Base-by-base conservation (phyloP, 768 basidiomycete genomes). In the Boletus vermiculosoides region DNA sequence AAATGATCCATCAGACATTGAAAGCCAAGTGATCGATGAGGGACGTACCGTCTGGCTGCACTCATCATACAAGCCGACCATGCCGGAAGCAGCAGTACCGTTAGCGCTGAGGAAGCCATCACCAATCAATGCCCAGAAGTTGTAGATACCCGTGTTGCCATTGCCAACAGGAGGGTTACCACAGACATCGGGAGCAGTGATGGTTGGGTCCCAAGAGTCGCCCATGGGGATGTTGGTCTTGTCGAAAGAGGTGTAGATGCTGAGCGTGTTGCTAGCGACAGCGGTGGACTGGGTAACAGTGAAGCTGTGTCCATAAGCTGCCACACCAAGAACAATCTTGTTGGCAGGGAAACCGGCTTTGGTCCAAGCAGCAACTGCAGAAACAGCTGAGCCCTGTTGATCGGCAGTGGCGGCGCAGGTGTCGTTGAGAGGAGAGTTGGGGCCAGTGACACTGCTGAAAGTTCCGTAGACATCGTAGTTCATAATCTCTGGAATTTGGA, bases 371-470 rank as follows among this genome's bases (percentile, higher is more conserved):
- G 76, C 68, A 44, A 98, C 80, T 5, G 90, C 86, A 8, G 86
- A 85, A 23, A 79, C 77, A 11, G 90, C 94, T 49, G 92, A 95
- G 5, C 93, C 92, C 41, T 76, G 73, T 55, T 84, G 87, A 55
- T 83, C 74, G 10, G 70, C 71, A 1, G 78, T 62, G 39, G 85
- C 72, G 0, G 84, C 83, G 69, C 95, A 97, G 0, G 81, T 77
- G 72, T 96, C 87, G 57, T 86, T 77, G 37, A 97, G 77, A 6
- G 95, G 94, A 2, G 94, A 86, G 70, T 92, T 92, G 15, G 95
- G 84, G 1, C 93, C 93, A 48, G 82, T 78, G 60, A 85, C 70
- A 59, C 75, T 70, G 55, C 78, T 77, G 68, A 79, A 80, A 23
- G 78, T 75, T 18, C 85, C 83, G 63, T 75, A 79, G 52, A 88